Base-by-base conservation (phyloP, 352 stramenopile genomes). In the Phytophthora citrophthora region DNA sequence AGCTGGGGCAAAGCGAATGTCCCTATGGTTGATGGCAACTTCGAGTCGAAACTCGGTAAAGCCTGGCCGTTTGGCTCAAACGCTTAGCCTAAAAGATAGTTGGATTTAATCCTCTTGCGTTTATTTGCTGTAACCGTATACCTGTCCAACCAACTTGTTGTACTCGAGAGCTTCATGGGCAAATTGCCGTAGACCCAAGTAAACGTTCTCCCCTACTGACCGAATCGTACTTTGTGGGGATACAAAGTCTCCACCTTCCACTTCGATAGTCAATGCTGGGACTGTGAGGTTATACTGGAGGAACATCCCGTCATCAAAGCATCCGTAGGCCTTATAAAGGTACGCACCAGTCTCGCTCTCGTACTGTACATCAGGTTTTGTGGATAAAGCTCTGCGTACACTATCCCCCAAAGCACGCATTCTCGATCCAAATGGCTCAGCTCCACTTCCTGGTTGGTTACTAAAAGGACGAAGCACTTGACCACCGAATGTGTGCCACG, bases 241-340 rank as follows among this genome's bases (percentile, higher is more conserved):
- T n/a, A 88, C 74, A 66, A 93, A 93, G 54, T 91, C 81, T 3
- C 68, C 55, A 3, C 85, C 85, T 31, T 89, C 76, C 13, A 91
- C 77, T 61, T 93, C 85, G 47, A 91, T 81, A 3, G 82, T 93
- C 36, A 93, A 50, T 13, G 79, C 67, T 9, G 85, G 80, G 9
- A 90, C 79, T 8, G 76, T 89, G 26, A 79, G 79, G 54, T 91
- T 91, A 46, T 74, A 86, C 27, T 70, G 59, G 5, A 81, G 62
- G 60, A 76, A 89, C 50, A 92, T 76, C 0, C 59, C 73, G 41
- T 93, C 84, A 55, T 89, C 79, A 45, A 91, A 81, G 58, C 82
- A 91, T 10, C 84, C 84, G 48, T 85, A 93, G 16, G 82, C 80
- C 43, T 79, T 69, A 66, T 93, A 93, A 2, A 93, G 62, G 3